These are phyloP conservation scores for Eucommia ulmoides DNA, from an alignment of 257 asterid genomes.

Conservation along the genomic window DNA sequence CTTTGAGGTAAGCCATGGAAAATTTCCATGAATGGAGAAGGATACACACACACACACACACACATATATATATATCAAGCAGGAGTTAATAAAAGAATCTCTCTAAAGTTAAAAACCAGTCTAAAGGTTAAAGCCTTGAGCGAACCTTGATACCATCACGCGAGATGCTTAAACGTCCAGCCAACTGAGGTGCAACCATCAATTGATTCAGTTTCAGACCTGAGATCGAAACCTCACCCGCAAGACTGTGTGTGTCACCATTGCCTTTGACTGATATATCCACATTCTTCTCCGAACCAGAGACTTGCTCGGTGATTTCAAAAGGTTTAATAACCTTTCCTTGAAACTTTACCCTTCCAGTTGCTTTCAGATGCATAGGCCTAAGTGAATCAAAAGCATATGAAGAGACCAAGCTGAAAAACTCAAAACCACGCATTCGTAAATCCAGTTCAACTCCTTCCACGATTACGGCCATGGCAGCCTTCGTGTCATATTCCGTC, in stretches of 20 bases:
- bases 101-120: too few species aligned
- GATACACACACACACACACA: too few species aligned
- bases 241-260: slow-evolving; percentile 39
- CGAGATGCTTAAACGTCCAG: slow-evolving; percentile 73
- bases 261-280: slow-evolving; percentile 19
- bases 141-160: slow-evolving; percentile 71
- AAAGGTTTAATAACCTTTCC: slow-evolving; percentile 61
- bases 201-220: slow-evolving; percentile 93
- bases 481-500: slow-evolving; percentile 44
- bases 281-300: slow-evolving; percentile 20
- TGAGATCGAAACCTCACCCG: slow-evolving; percentile 84
- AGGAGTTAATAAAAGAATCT: too few species aligned
- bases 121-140: slow-evolving; percentile 12
- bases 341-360: slow-evolving; percentile 92
- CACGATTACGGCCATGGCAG: slow-evolving; percentile 56
- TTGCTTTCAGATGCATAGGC: slow-evolving; percentile 88
- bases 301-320: slow-evolving; percentile 19
- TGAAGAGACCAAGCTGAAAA: slow-evolving; percentile 77
- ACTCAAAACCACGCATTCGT: slow-evolving; percentile 88
- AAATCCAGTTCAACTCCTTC: slow-evolving; percentile 93
- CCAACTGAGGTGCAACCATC: slow-evolving; percentile 97
- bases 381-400: slow-evolving; percentile 83
- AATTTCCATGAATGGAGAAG: too few species aligned
- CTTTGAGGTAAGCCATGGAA: too few species aligned
- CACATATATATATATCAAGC: too few species aligned